phyloP scores from a whole-genome alignment of 2,329 filamentous ascomycete genomes.

The Talaromyces sp. region DNA sequence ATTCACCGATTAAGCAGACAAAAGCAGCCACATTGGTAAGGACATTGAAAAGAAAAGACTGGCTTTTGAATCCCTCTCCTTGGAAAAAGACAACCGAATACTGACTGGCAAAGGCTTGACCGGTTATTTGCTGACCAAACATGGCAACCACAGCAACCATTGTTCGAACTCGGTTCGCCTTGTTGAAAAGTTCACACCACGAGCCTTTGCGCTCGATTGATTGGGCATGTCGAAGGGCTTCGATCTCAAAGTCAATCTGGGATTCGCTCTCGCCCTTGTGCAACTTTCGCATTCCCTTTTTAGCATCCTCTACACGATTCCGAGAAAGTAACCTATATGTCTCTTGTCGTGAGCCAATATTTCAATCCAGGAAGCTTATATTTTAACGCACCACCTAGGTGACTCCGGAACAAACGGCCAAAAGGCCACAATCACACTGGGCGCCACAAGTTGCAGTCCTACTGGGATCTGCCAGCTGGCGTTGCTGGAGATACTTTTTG shows the following conservation, averaged over 20 bases:
- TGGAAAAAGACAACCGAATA: background rate
- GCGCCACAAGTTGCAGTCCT: background rate
- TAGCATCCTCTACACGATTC: background rate
- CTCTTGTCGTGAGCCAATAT: background rate
- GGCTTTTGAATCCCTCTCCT: background rate
- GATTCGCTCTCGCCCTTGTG: background rate
- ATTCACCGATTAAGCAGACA: background rate
- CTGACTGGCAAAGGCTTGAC: background rate
- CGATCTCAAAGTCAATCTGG: background rate
- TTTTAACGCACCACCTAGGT: background rate
- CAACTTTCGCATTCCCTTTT: background rate
- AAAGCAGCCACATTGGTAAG: background rate
- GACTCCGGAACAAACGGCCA: conserved; percentile 16
- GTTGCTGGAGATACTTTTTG: background rate
- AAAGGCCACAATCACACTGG: background rate
- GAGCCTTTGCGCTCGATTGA: background rate
- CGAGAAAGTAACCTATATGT: background rate
- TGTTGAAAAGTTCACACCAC: background rate
- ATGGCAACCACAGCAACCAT: background rate
- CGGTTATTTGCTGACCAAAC: background rate
- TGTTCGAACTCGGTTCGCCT: background rate
- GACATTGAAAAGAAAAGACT: background rate
- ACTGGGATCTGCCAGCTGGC: background rate
- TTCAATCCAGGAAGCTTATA: background rate
- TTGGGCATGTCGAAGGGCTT: background rate